phyloP scores from a whole-genome alignment of 495 filamentous ascomycete species.

The Echria macrotheca region DNA sequence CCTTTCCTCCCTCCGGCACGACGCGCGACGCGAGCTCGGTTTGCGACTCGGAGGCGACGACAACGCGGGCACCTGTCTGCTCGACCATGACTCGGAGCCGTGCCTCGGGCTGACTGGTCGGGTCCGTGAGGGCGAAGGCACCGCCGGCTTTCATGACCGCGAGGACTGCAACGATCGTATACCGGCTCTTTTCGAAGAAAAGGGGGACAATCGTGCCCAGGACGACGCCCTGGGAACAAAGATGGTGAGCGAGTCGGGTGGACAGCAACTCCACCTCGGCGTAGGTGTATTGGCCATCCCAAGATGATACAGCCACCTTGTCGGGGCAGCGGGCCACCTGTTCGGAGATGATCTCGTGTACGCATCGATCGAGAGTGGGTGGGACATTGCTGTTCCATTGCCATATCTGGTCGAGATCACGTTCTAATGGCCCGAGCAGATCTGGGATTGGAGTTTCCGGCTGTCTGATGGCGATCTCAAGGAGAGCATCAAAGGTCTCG shows the following conservation, averaged over 20 bases:
- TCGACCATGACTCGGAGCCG: slow-evolving; percentile 51
- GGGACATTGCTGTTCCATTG: slow-evolving; percentile 36
- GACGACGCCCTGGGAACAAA: slow-evolving; percentile 36
- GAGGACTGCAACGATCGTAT: slow-evolving; percentile 47
- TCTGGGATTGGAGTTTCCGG: slow-evolving; percentile 3
- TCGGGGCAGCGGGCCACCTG: slow-evolving; percentile 23
- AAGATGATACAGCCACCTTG: slow-evolving; percentile 36
- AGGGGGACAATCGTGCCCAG: slow-evolving; percentile 45
- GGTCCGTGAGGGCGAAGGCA: slow-evolving; percentile 23
- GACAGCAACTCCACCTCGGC: slow-evolving; percentile 46
- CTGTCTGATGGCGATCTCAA: not conserved
- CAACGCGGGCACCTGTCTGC: slow-evolving; percentile 40
- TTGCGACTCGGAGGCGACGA: slow-evolving; percentile 40
- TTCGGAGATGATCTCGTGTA: slow-evolving; percentile 37
- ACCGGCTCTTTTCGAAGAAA: slow-evolving; percentile 52
- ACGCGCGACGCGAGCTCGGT: slow-evolving; percentile 26
- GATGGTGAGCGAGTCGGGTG: slow-evolving; percentile 42
- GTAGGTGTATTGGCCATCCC: slow-evolving; percentile 59
- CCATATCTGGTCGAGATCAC: slow-evolving; percentile 35
- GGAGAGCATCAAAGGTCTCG: not conserved
- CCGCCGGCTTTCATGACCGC: slow-evolving; percentile 51
- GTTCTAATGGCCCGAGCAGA: slow-evolving; percentile 10
- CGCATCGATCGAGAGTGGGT: slow-evolving; percentile 23
- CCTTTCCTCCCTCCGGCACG: slow-evolving; percentile 19
- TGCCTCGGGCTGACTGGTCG: slow-evolving; percentile 35